These are phyloP conservation scores for Phalaenopsis hybrid DNA, from an alignment of 116 monocot species.

Conservation along the genomic window DNA sequence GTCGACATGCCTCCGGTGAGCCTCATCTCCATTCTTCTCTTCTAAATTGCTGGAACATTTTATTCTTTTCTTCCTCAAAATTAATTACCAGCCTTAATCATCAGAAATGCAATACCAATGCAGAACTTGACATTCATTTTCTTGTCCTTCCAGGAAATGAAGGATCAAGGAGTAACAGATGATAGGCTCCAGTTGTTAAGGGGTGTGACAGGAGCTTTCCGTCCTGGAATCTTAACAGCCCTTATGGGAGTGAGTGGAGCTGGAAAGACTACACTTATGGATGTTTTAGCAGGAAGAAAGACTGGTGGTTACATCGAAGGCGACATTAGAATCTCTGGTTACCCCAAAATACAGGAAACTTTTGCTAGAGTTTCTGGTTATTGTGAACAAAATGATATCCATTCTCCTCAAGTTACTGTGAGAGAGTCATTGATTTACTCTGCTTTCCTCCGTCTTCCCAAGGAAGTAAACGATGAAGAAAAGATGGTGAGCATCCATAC, in stretches of 20 bases:
- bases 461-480: constrained; percentile 41
- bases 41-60: not conserved
- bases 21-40: constrained; percentile 1
- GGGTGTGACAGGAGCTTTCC: constrained; percentile 47
- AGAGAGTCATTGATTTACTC: constrained; percentile 61
- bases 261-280: constrained; percentile 78
- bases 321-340: constrained; percentile 54
- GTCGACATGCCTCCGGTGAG: constrained; percentile 66
- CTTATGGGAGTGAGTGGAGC: constrained; percentile 81
- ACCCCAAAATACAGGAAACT: constrained; percentile 57
- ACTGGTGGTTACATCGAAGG: constrained; percentile 71
- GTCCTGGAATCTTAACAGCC: constrained; percentile 65
- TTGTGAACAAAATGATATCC: constrained; percentile 76
- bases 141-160: constrained; percentile 45
- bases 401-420: constrained; percentile 70
- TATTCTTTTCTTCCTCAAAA: not conserved
- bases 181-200: constrained; percentile 54
- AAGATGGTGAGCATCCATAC: constrained; percentile 31
- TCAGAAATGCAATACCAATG: not conserved
- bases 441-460: constrained; percentile 54
- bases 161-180: constrained; percentile 46
- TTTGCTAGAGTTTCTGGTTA: constrained; percentile 71
- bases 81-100: not conserved
- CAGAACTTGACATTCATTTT: not conserved
- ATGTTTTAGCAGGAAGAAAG: constrained; percentile 70